Percentiles rank a stretch among this genome's conserved stretches.
phyloP scores from a whole-genome alignment of 2,329 filamentous ascomycete genomes.

The Colletotrichum karsti region DNA sequence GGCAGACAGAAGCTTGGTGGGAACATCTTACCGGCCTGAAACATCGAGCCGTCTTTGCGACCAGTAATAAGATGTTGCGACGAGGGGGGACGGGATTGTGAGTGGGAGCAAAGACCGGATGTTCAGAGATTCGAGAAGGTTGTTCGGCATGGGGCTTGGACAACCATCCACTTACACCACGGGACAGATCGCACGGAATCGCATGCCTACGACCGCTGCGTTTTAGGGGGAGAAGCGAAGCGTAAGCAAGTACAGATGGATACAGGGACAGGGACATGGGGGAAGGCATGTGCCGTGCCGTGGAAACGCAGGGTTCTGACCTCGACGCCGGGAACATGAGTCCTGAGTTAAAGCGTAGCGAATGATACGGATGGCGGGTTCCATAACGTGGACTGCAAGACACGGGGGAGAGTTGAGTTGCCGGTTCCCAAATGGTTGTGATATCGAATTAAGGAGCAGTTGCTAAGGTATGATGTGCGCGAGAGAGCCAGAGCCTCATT shows the following conservation, averaged over 20 bases:
- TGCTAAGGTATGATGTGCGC: background rate
- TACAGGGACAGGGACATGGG: conserved; percentile 2
- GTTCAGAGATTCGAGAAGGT: conserved; percentile 22
- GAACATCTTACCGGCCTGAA: conserved; percentile 30
- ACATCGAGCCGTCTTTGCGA: conserved; percentile 15
- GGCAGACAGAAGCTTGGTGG: conserved; percentile 18
- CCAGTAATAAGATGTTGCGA: conserved; percentile 8
- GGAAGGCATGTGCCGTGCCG: conserved; percentile 16
- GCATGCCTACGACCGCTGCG: background rate
- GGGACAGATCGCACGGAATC: too few species aligned
- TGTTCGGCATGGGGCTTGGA: background rate
- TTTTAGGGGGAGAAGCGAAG: background rate
- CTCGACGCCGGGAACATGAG: background rate
- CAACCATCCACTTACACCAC: too few species aligned
- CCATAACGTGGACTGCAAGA: background rate
- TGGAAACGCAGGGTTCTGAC: conserved; percentile 7
- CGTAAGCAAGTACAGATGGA: too few species aligned
- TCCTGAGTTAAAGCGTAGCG: background rate
- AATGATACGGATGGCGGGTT: background rate
- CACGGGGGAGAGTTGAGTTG: background rate
- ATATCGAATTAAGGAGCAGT: background rate
- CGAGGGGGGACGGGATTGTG: background rate
- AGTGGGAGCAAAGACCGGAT: conserved; percentile 17
- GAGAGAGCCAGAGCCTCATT: too few species aligned
- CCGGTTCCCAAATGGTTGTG: background rate